A percentile compares a stretch with the other conserved stretches of the same genome.
phyloP scores from a whole-genome alignment of 305 asterid species.

The Fraxinus velutina region DNA sequence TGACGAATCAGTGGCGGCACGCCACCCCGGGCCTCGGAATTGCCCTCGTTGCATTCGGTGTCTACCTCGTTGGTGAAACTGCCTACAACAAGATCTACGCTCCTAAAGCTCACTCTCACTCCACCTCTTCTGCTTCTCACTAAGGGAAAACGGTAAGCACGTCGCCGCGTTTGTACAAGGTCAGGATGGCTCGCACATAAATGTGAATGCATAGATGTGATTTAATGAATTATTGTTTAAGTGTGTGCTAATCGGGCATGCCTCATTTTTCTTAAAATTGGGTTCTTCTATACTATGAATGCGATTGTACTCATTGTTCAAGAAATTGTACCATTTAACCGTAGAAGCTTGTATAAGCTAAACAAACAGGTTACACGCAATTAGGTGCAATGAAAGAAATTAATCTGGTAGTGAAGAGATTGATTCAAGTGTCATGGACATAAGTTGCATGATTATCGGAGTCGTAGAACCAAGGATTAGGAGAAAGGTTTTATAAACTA shows the following conservation, averaged over 20 bases:
- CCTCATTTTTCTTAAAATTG: neutral
- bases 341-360: neutral
- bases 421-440: neutral
- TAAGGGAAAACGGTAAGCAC: constrained; percentile 19
- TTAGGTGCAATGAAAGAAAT: neutral
- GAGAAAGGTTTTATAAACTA: neutral
- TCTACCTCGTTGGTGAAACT: constrained; percentile 70
- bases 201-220: neutral
- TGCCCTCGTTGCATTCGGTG: constrained; percentile 70
- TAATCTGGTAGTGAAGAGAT: neutral
- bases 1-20: constrained; percentile 47
- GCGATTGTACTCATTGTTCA: neutral
- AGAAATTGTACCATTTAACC: neutral
- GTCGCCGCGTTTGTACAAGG: neutral
- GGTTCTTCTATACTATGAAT: neutral
- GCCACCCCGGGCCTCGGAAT: constrained; percentile 82
- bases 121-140: constrained; percentile 45
- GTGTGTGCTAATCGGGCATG: neutral
- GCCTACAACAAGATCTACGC: constrained; percentile 76
- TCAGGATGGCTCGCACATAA: neutral
- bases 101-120: constrained; percentile 53
- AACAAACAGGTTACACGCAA: neutral
- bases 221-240: neutral
- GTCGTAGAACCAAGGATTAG: neutral
- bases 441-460: neutral